Base-by-base conservation (phyloP, 2,329 filamentous ascomycete species). In the Emergomyces orientalis region DNA sequence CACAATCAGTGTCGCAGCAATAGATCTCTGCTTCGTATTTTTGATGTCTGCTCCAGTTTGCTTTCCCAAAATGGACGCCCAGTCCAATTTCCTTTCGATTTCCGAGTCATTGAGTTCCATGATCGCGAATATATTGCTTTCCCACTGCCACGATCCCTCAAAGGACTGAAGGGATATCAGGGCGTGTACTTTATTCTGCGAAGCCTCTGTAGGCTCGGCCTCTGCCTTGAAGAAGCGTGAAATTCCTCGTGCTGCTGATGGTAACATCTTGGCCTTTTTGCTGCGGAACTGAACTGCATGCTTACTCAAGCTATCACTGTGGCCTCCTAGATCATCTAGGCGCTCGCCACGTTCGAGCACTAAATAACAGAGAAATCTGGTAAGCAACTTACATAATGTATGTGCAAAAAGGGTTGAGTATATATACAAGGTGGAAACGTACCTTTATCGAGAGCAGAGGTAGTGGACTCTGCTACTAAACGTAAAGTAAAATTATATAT, bases 131-230 rank as follows among this genome's bases (percentile, higher is more conserved):
- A 74, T 45, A 3, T 66, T 56, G 0, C 66, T 22, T 0, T 63
- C 71, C 72, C 74, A 78, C 0, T 63, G 56, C 84, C 84, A 87
- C 19, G 70, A 77, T 0, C 85, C 85, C 1, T 80, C 74, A 65
- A 85, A 87, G 0, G 73, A 73, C 70, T 89, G 87, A 3, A 84
- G 72, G 0, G 67, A 67, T 4, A 87, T 82, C 1, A 88, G 68
- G 0, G 66, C 66, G 14, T 79, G 71, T 43, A 84, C 71, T 17
- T 69, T 68, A 30, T 72, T 68, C 25, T 55, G 1, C 52, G 47
- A 22, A 25, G 37, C 49, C 43, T 56, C 13, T 6, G 41, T 13
- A 59, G 25, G 6, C 27, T 13, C n/a, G 7, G 32, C 13, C 11
- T 55, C 45, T 25, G 17, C 19, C 5, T 19, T 54, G 37, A 57